A percentile compares a stretch with the other conserved stretches of the same genome.
These are phyloP conservation scores for Rubus idaeus DNA, from an alignment of 306 rosid genomes.

Conservation along the genomic window DNA sequence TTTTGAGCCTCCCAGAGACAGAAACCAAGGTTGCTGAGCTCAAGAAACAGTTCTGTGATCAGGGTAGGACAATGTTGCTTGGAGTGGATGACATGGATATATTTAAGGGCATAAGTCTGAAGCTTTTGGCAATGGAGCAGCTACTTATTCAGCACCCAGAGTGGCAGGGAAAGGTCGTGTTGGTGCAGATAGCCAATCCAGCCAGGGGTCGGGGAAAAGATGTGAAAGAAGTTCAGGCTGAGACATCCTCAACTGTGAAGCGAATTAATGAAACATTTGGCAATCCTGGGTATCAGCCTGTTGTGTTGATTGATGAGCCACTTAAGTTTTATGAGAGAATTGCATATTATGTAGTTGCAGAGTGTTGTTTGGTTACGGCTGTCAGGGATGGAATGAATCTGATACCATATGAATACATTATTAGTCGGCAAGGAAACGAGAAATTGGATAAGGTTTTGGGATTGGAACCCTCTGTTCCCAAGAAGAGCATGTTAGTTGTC, in stretches of 20 bases:
- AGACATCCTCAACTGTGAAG: slow-evolving; percentile 56
- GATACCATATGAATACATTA: slow-evolving; percentile 74
- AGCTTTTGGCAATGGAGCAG: slow-evolving; percentile 88
- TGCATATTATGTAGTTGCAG: slow-evolving; percentile 77
- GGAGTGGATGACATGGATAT: slow-evolving; percentile 96
- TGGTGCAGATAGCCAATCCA: slow-evolving; percentile 88
- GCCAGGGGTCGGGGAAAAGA: slow-evolving; percentile 80
- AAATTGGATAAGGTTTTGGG: slow-evolving; percentile 58
- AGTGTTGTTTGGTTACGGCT: slow-evolving; percentile 85
- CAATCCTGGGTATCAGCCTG: slow-evolving; percentile 67
- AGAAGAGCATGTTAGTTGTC: slow-evolving; percentile 81
- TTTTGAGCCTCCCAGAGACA: slow-evolving; percentile 52
- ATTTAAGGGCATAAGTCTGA: slow-evolving; percentile 78
- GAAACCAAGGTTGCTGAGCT: slow-evolving; percentile 65
- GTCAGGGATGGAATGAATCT: slow-evolving; percentile 94
- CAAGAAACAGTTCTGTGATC: slow-evolving; percentile 39
- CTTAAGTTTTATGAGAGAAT: slow-evolving; percentile 67
- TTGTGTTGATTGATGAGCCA: slow-evolving; percentile 68
- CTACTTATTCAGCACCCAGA: slow-evolving; percentile 68
- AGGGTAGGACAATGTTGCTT: slow-evolving; percentile 56
- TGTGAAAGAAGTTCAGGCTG: slow-evolving; percentile 67
- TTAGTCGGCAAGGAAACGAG: slow-evolving; percentile 68
- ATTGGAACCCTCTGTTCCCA: slow-evolving; percentile 33
- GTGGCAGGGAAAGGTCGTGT: slow-evolving; percentile 61
- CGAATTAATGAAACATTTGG: slow-evolving; percentile 66